These are phyloP conservation scores for Podochytrium sp. DNA, from an alignment of 192 early-diverging fungal genomes.

Conservation along the genomic window DNA sequence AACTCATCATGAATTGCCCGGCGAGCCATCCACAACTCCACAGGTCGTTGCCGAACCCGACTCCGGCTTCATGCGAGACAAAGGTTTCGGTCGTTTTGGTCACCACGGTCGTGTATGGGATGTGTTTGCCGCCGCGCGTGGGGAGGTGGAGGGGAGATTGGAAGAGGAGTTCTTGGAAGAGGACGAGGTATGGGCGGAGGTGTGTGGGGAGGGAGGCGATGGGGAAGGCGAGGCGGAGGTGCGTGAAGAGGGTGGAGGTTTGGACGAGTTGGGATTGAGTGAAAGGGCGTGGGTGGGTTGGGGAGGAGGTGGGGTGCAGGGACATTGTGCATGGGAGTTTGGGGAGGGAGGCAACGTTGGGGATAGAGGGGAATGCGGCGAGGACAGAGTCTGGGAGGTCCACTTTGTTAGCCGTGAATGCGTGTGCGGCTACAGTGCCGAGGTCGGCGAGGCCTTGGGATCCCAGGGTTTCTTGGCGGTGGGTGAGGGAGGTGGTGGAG, in stretches of 20 bases:
- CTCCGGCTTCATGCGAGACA: constrained; percentile 52
- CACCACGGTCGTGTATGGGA: constrained; percentile 48
- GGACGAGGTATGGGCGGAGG: constrained; percentile 69
- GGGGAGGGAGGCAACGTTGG: constrained; percentile 60
- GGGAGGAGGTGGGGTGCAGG: constrained; percentile 7
- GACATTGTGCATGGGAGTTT: constrained; percentile 37
- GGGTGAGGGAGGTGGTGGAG: constrained; percentile 42
- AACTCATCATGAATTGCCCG: constrained; percentile 48
- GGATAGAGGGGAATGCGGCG: constrained; percentile 67
- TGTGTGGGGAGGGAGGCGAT: constrained; percentile 53
- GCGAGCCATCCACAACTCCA: constrained; percentile 48
- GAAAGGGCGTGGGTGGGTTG: constrained; percentile 43
- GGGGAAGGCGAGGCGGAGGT: constrained; percentile 62
- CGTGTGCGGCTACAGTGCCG: constrained; percentile 33
- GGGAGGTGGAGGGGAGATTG: constrained; percentile 37
- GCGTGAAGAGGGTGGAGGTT: constrained; percentile 70
- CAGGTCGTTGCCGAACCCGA: constrained; percentile 55
- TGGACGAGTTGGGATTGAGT: constrained; percentile 60
- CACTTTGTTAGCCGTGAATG: constrained; percentile 54
- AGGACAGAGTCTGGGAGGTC: constrained; percentile 58
- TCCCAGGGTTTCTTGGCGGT: constrained; percentile 44
- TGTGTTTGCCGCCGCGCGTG: neutral
- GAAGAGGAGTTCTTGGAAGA: constrained; percentile 81
- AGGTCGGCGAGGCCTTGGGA: constrained; percentile 52
- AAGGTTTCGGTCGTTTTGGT: constrained; percentile 58